phyloP scores from a whole-genome alignment of 352 stramenopile genomes.

The Phytophthora kernoviae region DNA sequence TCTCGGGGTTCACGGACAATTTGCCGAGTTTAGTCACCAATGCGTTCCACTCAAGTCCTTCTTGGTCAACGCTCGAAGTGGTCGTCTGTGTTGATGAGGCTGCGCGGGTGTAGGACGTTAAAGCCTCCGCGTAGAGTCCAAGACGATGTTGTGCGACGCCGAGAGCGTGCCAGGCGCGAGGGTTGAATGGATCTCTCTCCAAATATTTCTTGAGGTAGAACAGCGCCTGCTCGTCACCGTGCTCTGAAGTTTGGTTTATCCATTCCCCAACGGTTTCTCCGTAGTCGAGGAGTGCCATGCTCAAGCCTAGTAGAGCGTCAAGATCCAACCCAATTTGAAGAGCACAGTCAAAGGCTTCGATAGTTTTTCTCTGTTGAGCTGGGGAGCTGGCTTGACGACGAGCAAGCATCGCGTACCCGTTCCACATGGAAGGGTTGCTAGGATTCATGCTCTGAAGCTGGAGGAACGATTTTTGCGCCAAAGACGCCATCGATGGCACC shows the following conservation, averaged over 20 bases:
- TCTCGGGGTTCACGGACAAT: constrained; percentile 2
- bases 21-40: constrained; percentile 37
- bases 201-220: constrained; percentile 86
- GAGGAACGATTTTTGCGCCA: constrained; percentile 82
- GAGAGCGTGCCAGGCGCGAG: constrained; percentile 64
- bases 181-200: constrained; percentile 72
- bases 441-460: constrained; percentile 83
- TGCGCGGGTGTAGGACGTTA: constrained; percentile 41
- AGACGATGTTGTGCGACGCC: constrained; percentile 68
- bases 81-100: constrained; percentile 11
- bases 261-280: constrained; percentile 22
- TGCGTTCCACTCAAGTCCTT: constrained; percentile 46
- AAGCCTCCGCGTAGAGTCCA: constrained; percentile 46
- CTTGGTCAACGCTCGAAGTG: constrained; percentile 7
- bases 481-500: constrained; percentile 27
- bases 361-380: constrained; percentile 50
- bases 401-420: constrained; percentile 82
- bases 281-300: constrained; percentile 36
- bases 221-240: constrained; percentile 45
- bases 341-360: constrained; percentile 80
- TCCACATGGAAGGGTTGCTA: constrained; percentile 87
- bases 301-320: constrained; percentile 75
- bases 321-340: constrained; percentile 75
- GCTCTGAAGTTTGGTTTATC: constrained; percentile 16
- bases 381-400: constrained; percentile 41